Base-by-base conservation (phyloP, 2,329 filamentous ascomycete genomes). In the Cercospora janseana region DNA sequence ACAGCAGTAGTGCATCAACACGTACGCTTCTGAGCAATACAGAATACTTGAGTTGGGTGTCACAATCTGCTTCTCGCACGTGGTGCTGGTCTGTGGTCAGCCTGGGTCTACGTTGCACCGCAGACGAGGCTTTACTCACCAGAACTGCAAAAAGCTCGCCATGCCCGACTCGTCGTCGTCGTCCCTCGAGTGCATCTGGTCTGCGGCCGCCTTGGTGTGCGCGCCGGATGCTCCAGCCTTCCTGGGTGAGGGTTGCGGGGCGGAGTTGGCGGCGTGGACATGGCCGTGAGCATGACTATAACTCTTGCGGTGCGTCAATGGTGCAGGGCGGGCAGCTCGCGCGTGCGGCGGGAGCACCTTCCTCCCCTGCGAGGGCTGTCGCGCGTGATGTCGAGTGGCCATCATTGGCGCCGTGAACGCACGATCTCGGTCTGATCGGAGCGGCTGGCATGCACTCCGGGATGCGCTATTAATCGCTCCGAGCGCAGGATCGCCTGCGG, bases 21-120 rank as follows among this genome's bases (percentile, higher is more conserved):
- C 73, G 64, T 74, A 83, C 80, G 76, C 77, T 72, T 83, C 79
- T 44, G 80, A 83, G 70, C 81, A 85, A 65, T 85, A 85, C 35
- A 85, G 71, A 31, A 82, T 73, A 12, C 74, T 75, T 62, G 79
- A 79, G 65, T 77, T 77, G 12, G 81, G 81, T 24, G 78, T 75
- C 46, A 80, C 76, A 60, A 85, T 84, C 69, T 84, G 81, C 66
- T 77, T 82, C 66, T 85, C 81, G 67, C 81, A 85, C 63, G 78
- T 82, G 56, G 81, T 77, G 68, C 81, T 84, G 62, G 38, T 32
- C 21, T 10, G 16, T 31, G 24, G 43, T 57, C 37, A 55, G 55
- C 28, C 43, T 32, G 41, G 46, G 12, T 21, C 13, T 37, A 12
- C 44, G 29, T 31, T 29, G 21, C 16, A 12, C 13, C 24, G 23